Conservation (phyloP, 148 eudicot genomes). For the Chenopodium suecicum region DNA sequence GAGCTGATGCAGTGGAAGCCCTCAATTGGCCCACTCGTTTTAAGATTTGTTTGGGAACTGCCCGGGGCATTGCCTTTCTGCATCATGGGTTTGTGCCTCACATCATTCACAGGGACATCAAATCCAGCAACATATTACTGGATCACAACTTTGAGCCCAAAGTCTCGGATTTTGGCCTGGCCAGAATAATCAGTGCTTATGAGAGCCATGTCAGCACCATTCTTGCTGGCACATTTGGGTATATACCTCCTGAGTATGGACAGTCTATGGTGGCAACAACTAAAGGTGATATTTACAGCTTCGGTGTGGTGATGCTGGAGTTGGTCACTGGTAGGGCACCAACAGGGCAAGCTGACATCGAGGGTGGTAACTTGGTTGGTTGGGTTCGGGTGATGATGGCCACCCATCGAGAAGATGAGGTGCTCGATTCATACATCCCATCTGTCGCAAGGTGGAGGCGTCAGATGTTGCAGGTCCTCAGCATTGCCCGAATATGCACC, state of each 20-base stretch:
- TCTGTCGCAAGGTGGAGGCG: conserved; percentile 39
- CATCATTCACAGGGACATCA: conserved; percentile 87
- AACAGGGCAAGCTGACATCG: conserved; percentile 76
- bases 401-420: conserved; percentile 48
- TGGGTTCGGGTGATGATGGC: conserved; percentile 80
- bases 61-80: conserved; percentile 83
- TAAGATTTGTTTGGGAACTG: conserved; percentile 80
- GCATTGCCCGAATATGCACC: conserved; percentile 67
- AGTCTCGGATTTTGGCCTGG: conserved; percentile 89
- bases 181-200: conserved; percentile 88
- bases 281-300: conserved; percentile 86
- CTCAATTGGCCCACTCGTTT: conserved; percentile 92
- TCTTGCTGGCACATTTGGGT: conserved; percentile 88
- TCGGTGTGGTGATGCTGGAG: conserved; percentile 94
- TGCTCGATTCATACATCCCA: conserved; percentile 51
- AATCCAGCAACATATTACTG: conserved; percentile 83
- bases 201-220: conserved; percentile 92
- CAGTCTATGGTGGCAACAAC: conserved; percentile 81
- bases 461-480: conserved; percentile 72
- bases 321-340: conserved; percentile 80
- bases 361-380: conserved; percentile 94
- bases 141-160: conserved; percentile 70
- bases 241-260: conserved; percentile 94
- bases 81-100: conserved; percentile 95
- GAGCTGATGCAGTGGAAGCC: conserved; percentile 64